phyloP scores from a whole-genome alignment of 2,329 filamentous ascomycete genomes.

The Pyrenochaeta sp. region DNA sequence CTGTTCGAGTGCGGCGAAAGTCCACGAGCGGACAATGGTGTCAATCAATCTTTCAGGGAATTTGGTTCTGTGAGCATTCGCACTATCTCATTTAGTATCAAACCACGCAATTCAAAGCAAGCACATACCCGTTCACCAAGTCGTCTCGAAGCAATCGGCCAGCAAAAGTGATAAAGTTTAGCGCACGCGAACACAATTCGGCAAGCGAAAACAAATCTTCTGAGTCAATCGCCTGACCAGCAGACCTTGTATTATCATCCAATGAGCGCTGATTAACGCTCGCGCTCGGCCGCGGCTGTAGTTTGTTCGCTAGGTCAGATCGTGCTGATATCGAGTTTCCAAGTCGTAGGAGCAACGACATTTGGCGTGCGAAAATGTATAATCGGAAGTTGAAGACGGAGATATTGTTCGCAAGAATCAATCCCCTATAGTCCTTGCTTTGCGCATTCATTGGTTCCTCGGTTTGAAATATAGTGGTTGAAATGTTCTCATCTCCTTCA shows the following conservation, averaged over 20 bases:
- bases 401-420: conserved; percentile 93
- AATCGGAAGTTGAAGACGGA: conserved; percentile 94
- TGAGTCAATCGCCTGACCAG: conserved; percentile 57
- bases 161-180: conserved; percentile 83
- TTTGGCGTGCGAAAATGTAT: conserved; percentile 91
- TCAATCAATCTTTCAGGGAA: conserved; percentile 66
- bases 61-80: conserved; percentile 32
- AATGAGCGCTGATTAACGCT: conserved; percentile 34
- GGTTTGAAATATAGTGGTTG: conserved; percentile 34
- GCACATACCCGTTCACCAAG: conserved; percentile 66
- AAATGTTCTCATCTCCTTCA: conserved; percentile 9
- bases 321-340: conserved; percentile 67
- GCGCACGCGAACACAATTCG: conserved; percentile 81
- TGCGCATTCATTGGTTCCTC: conserved; percentile 47
- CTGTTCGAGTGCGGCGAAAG: conserved; percentile 77
- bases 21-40: conserved; percentile 79
- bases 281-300: conserved; percentile 36
- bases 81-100: conserved; percentile 35
- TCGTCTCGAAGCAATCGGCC: conserved; percentile 83
- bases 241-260: conserved; percentile 41
- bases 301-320: conserved; percentile 50
- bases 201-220: conserved; percentile 83
- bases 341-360: conserved; percentile 79
- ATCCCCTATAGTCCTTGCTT: conserved; percentile 83
- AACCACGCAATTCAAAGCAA: background rate